These are phyloP conservation scores for Thuja plicata DNA, from an alignment of 83 land plant species.

Conservation along the genomic window DNA sequence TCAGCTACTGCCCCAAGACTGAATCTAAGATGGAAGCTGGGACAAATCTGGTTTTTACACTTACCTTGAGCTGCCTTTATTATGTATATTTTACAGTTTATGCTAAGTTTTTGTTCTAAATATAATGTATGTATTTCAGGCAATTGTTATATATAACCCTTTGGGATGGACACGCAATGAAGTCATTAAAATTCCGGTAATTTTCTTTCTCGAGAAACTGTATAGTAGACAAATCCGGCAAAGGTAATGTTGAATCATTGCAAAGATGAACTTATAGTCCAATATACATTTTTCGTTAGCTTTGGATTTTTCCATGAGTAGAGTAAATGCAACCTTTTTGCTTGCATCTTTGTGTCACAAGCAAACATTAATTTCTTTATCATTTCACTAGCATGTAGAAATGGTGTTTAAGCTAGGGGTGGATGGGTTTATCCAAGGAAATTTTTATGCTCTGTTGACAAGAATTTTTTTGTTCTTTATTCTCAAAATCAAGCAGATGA, in stretches of 20 bases:
- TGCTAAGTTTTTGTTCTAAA: slow-evolving; percentile 1
- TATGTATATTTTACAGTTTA: background rate
- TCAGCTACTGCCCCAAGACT: slow-evolving; percentile 90
- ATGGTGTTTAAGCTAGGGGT: background rate
- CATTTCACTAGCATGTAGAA: background rate
- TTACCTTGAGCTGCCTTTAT: background rate
- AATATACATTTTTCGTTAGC: background rate
- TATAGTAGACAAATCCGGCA: background rate
- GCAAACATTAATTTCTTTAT: background rate
- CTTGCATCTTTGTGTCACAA: background rate
- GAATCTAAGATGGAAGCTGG: slow-evolving; percentile 55
- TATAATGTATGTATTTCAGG: slow-evolving; percentile 36
- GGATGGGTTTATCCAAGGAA: background rate
- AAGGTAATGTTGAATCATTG: background rate
- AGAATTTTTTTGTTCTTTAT: background rate
- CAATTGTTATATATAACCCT: slow-evolving; percentile 81
- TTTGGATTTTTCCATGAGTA: background rate
- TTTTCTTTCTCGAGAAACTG: slow-evolving; percentile 13
- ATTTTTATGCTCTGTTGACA: background rate
- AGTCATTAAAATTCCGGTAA: slow-evolving; percentile 80
- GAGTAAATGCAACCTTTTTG: slow-evolving; percentile 4
- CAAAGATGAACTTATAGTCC: background rate
- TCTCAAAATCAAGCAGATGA: background rate
- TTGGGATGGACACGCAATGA: slow-evolving; percentile 90
- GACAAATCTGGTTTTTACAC: slow-evolving; percentile 64